Evolutionary conservation across 116 monocot species (phyloP).

Genomic region (Zostera marina): DNA sequence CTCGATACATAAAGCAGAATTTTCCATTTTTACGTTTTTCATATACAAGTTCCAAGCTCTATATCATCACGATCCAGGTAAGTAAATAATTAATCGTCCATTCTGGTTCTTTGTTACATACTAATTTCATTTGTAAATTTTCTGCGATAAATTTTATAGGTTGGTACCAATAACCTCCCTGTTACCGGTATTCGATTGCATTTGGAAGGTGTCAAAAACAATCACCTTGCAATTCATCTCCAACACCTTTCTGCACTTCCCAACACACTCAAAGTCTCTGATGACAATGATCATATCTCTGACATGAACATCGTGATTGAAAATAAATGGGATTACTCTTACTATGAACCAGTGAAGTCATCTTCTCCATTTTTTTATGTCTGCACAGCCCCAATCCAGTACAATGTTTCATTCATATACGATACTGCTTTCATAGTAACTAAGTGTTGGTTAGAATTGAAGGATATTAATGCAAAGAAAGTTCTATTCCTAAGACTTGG

Average conservation of each 20-base stretch:
- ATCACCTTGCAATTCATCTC: constrained; percentile 54
- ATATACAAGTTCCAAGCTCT: constrained; percentile 45
- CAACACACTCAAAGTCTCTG: constrained; percentile 19
- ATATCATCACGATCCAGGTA: constrained; percentile 42
- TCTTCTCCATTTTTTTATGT: constrained; percentile 37
- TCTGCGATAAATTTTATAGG: constrained; percentile 15
- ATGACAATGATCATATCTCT: constrained; percentile 9
- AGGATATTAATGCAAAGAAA: constrained; percentile 25
- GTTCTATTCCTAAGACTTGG: constrained; percentile 72
- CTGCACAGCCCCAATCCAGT: constrained; percentile 53
- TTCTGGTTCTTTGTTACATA: too few relatives aligned
- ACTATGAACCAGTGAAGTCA: constrained; percentile 49
- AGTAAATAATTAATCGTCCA: background rate
- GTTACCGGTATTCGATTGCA: constrained; percentile 62
- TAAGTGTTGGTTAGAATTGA: constrained; percentile 61
- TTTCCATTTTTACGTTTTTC: constrained; percentile 53
- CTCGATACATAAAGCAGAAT: constrained; percentile 20
- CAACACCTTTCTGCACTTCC: constrained; percentile 56
- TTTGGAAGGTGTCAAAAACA: constrained; percentile 48
- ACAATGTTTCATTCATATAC: constrained; percentile 22
- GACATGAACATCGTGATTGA: background rate
- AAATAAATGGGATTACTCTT: constrained; percentile 2
- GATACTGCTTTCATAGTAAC: constrained; percentile 49
- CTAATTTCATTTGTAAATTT: background rate
- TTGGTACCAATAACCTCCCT: constrained; percentile 39